Evolutionary conservation across 192 early-diverging fungal genomes (phyloP), one percentile per base, ranked within the genome.

Genomic region (Rhizophagus clarus): DNA sequence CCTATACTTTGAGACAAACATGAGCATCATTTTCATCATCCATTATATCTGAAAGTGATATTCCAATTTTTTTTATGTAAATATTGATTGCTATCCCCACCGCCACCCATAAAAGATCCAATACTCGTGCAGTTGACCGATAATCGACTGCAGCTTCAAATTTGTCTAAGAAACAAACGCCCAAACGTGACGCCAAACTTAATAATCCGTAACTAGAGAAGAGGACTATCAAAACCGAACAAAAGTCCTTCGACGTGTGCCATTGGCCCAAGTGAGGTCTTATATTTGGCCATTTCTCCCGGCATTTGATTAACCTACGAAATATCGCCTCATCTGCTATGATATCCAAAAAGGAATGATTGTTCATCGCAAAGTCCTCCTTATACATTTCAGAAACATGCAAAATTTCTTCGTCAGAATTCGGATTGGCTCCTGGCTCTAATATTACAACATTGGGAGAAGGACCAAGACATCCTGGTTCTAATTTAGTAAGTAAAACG

Each of bases 111-210:
- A 76, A 63, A 22, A 63, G 20, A 42, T 76, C 61, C 7, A 76
- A 34, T 26, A 76, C 74, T 29, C 26, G 11, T 63, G 22, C 24
- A 20, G 34, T 76, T 20, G 34, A 14, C 28, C 32, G 10, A 76
- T 76, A 76, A 26, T 76, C 45, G 14, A 63, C 34, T 22, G 62
- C 61, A 2, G 49, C 62, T 76, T 76, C 61, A 24, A 62, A 76
- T 76, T 76, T 76, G 37, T 76, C 74, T n/a, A 76, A 63, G 29
- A 37, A 34, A 34, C 32, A 5, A 34, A 34, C 32, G 2, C 32
- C 32, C 2, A 34, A 34, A 34, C 2, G 32, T 42, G 74, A n/a
- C 26, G 20, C 61, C 24, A 76, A 37, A 34, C 20, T 62, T 10
- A 47, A 22, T 40, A 76, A 63, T n/a, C 61, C 10, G 62, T 63